Evolutionary conservation across 192 early-diverging fungal species (phyloP).

Genomic region (Gonapodya sp.): DNA sequence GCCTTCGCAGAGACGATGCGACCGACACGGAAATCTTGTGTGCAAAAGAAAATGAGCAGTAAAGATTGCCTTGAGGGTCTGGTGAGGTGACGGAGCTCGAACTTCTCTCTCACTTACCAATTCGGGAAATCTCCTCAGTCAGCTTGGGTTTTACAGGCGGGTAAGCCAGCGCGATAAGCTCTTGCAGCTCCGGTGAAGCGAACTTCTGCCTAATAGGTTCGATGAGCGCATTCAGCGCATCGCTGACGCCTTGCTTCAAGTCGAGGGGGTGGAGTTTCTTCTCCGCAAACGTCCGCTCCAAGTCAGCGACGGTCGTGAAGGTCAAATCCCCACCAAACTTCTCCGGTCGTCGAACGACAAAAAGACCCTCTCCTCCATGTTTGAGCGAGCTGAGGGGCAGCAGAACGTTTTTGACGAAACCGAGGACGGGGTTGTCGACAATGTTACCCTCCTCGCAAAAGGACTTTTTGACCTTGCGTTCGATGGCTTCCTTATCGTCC

Average conservation of each 20-base stretch:
- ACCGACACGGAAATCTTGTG: slow-evolving; percentile 51
- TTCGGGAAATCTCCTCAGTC: slow-evolving; percentile 18
- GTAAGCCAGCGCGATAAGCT: slow-evolving; percentile 76
- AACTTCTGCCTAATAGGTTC: slow-evolving; percentile 70
- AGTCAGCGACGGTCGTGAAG: slow-evolving; percentile 56
- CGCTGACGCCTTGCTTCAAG: slow-evolving; percentile 76
- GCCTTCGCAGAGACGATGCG: slow-evolving; percentile 37
- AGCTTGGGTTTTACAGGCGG: slow-evolving; percentile 33
- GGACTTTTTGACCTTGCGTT: slow-evolving; percentile 83
- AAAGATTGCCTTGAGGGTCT: slow-evolving; percentile 9
- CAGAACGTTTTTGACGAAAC: slow-evolving; percentile 81
- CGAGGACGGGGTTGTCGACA: slow-evolving; percentile 79
- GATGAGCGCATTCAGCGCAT: slow-evolving; percentile 74
- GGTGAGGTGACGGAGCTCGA: background rate
- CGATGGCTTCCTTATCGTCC: slow-evolving; percentile 67
- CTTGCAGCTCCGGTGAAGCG: slow-evolving; percentile 52
- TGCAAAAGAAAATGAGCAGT: slow-evolving; percentile 26
- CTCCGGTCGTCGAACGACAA: slow-evolving; percentile 64
- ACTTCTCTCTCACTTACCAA: slow-evolving; percentile 21
- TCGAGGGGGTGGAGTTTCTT: slow-evolving; percentile 89
- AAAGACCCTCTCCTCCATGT: slow-evolving; percentile 20
- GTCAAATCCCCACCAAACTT: slow-evolving; percentile 82
- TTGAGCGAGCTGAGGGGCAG: slow-evolving; percentile 78
- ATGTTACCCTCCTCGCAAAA: slow-evolving; percentile 97
- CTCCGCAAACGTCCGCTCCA: slow-evolving; percentile 79